Base-by-base conservation (phyloP, 2,329 filamentous ascomycete genomes). In the Beauveria varroae region DNA sequence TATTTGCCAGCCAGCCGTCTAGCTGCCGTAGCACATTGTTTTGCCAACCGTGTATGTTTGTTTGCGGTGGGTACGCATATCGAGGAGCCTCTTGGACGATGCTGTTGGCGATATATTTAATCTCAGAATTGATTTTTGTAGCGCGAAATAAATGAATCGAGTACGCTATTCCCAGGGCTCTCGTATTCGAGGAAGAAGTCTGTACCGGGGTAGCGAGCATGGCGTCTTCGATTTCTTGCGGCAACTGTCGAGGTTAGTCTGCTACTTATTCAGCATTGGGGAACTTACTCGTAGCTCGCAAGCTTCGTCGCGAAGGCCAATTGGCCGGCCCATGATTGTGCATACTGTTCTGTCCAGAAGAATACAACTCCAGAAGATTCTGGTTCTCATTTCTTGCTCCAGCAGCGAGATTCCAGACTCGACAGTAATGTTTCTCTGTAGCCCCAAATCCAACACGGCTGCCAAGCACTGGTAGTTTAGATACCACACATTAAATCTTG, bases 51-150 rank as follows among this genome's bases (percentile, higher is more conserved):
- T 73, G 65, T 3, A 81, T 75, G 50, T 81, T 74, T 8, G 73
- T 70, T 1, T 81, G 70, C 1, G 74, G 70, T 0, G 80, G 80
- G 44, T 78, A 81, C 0, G 80, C 78, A 57, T 82, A 83, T 7
- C 68, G 68, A 0, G 80, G 80, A 0, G 74, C 71, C 5, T 76
- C 73, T 26, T 76, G 73, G n/a, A 75, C 74, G 57, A 83, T 75
- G 57, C 80, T 82, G 59, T 83, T 81, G 41, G 80, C 76, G 3
- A 83, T 73, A 53, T 82, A 83, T 68, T 83, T 83, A n/a, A 83
- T 82, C 65, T 84, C 81, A 0, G 81, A 83, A 61, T 82, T 84
- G 6, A 83, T 70, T 20, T 73, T 76, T 0, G 77, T 71, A 0
- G 79, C 72, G 53, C 69, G 74, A 66, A 83, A 82, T 0, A 83